These are phyloP conservation scores for Cytospora piceicola DNA, from an alignment of 2,329 filamentous ascomycete species.

Conservation along the genomic window DNA sequence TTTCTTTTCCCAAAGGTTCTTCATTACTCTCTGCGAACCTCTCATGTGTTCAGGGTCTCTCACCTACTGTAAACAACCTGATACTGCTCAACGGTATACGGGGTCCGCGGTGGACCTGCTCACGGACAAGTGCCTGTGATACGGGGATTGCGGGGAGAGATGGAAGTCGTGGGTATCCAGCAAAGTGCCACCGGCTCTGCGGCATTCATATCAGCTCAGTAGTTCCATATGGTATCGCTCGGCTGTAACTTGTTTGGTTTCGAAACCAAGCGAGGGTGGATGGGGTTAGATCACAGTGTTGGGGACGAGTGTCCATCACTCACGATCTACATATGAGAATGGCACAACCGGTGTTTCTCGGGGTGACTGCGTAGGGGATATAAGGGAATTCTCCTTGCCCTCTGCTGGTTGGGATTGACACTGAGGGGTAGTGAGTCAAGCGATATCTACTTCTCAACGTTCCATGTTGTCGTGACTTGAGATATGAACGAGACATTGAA, in stretches of 20 bases:
- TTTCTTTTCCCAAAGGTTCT: neutral
- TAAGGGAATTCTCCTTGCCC: neutral
- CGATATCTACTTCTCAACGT: neutral
- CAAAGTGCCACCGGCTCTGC: neutral
- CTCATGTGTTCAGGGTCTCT: neutral
- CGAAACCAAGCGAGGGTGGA: neutral
- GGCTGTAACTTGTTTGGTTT: neutral
- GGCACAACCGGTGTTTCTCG: neutral
- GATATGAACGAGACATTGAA: neutral
- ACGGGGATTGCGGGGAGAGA: neutral
- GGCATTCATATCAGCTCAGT: neutral
- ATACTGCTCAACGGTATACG: neutral
- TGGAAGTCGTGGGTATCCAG: neutral
- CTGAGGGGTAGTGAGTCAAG: neutral
- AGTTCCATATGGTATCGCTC: too few species aligned
- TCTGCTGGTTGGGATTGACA: too few species aligned
- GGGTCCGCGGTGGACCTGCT: neutral
- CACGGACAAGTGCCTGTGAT: neutral
- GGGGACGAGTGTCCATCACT: neutral
- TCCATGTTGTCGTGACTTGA: neutral
- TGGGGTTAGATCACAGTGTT: neutral
- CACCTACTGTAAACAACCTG: neutral
- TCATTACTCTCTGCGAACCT: neutral
- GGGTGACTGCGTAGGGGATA: neutral
- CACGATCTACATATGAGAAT: neutral